Evolutionary conservation across 148 eudicot species (phyloP).

Genomic region (Rhododendron henanense): DNA sequence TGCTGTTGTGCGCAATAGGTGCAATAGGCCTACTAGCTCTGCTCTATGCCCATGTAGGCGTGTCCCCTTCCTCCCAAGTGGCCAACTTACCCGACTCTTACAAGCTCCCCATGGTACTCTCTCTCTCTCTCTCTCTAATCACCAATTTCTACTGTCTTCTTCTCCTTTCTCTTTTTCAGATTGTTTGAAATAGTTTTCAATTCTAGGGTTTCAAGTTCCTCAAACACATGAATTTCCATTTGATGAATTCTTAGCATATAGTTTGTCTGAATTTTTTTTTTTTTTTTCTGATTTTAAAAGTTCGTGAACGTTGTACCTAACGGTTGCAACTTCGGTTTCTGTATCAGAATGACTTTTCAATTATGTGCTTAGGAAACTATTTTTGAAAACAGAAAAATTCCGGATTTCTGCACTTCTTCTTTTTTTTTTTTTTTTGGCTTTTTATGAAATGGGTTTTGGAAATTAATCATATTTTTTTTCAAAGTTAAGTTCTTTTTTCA

Average conservation of each 20-base stretch:
- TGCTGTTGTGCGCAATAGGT: slow-evolving; percentile 61
- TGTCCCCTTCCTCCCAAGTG: slow-evolving; percentile 33
- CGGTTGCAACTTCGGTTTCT: not conserved
- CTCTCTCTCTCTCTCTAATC: not conserved
- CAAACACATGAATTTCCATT: not conserved
- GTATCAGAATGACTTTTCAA: not conserved
- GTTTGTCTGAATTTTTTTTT: no score
- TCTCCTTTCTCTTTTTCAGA: not conserved
- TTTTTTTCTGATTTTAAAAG: no score
- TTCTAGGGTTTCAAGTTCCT: slow-evolving; percentile 4
- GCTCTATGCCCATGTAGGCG: slow-evolving; percentile 45
- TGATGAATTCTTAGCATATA: no score
- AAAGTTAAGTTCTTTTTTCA: not conserved
- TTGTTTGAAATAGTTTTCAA: not conserved
- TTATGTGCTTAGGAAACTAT: not conserved
- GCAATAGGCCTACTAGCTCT: slow-evolving; percentile 55
- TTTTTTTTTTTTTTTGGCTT: not conserved
- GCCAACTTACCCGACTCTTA: slow-evolving; percentile 48
- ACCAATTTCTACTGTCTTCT: not conserved
- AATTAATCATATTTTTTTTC: no score
- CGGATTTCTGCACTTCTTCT: not conserved
- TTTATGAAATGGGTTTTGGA: not conserved
- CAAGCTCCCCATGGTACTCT: slow-evolving; percentile 56
- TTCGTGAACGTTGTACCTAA: no score
- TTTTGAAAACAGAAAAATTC: not conserved